Conservation (phyloP, 768 basidiomycete genomes). For the Sarcodon sp. region DNA sequence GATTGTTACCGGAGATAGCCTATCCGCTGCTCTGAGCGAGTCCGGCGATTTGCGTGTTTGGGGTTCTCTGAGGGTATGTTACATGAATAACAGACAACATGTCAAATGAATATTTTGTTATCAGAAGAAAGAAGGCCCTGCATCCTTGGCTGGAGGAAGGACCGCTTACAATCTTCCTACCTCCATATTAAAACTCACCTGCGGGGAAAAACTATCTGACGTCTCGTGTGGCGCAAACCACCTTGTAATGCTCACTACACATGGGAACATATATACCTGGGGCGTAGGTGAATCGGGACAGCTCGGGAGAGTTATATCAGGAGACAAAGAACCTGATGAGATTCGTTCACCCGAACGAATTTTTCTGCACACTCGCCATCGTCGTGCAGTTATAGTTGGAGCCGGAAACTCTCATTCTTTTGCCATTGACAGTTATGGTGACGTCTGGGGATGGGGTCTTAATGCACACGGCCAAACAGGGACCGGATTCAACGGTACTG, state of each 20-base stretch:
- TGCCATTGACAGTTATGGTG: constrained; percentile 28
- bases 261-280: constrained; percentile 30
- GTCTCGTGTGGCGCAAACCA: constrained; percentile 32
- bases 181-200: constrained; percentile 3
- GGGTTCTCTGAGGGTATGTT: constrained; percentile 29
- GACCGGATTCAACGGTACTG: neutral
- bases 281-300: constrained; percentile 31
- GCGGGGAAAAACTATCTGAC: constrained; percentile 14
- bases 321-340: constrained; percentile 23
- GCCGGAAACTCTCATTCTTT: constrained; percentile 32
- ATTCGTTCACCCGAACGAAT: constrained; percentile 25
- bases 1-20: constrained; percentile 28
- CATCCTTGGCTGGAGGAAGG: constrained; percentile 16
- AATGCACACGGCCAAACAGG: constrained; percentile 32
- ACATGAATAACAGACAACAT: neutral
- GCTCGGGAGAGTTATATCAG: constrained; percentile 30
- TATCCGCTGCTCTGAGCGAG: constrained; percentile 25
- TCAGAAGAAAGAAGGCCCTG: constrained; percentile 13
- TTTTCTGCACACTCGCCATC: constrained; percentile 13
- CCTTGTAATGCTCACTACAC: constrained; percentile 29
- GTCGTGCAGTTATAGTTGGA: constrained; percentile 26
- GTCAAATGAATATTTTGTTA: neutral
- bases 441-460: constrained; percentile 34
- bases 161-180: constrained; percentile 13
- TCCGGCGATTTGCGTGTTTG: constrained; percentile 27